Percentiles rank a stretch among this genome's conserved stretches.
These are phyloP conservation scores for Oidiodendron maius DNA, from an alignment of 495 filamentous ascomycete species.

Conservation along the genomic window DNA sequence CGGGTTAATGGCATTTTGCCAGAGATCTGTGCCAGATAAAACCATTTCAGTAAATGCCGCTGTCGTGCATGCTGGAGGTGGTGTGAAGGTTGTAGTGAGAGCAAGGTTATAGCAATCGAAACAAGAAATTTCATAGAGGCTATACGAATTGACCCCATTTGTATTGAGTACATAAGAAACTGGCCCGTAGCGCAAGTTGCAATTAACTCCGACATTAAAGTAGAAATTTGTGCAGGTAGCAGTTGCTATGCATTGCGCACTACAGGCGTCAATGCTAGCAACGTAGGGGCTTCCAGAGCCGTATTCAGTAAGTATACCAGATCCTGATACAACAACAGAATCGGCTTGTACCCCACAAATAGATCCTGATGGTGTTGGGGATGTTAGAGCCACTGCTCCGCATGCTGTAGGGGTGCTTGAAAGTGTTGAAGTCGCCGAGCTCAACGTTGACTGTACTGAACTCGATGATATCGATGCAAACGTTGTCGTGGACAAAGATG, in stretches of 20 bases:
- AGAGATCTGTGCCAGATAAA: too few species aligned
- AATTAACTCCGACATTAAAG: neutral
- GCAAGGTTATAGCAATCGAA: neutral
- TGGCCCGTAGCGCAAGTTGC: neutral
- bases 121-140: neutral
- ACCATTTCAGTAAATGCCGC: neutral
- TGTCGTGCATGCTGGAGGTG: neutral
- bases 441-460: too few species aligned
- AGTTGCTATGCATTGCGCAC: neutral
- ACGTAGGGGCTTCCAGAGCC: neutral
- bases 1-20: too few species aligned
- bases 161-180: neutral
- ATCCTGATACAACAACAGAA: neutral
- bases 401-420: too few species aligned
- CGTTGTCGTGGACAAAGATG: too few species aligned
- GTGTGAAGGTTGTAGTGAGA: neutral
- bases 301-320: neutral
- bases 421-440: too few species aligned
- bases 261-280: neutral
- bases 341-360: neutral
- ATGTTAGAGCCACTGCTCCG: neutral
- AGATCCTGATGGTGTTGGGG: neutral
- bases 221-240: neutral
- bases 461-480: too few species aligned
- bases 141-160: neutral